These are phyloP conservation scores for Phialophora expanda DNA, from an alignment of 2,329 filamentous ascomycete species.

Conservation along the genomic window DNA sequence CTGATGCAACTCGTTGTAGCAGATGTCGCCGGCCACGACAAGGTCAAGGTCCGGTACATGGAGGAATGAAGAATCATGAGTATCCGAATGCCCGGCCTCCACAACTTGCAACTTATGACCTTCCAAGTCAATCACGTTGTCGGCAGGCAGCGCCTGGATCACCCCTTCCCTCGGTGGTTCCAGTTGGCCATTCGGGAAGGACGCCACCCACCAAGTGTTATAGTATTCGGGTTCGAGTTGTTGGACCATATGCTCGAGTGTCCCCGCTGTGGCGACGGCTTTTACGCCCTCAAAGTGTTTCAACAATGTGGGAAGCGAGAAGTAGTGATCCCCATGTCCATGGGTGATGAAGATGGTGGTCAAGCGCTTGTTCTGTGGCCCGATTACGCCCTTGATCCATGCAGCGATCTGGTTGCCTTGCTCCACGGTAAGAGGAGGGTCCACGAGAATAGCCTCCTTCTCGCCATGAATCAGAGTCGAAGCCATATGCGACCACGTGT, in stretches of 20 bases:
- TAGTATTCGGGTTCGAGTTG: background rate
- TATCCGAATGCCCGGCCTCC: conserved; percentile 7
- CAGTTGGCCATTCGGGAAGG: background rate
- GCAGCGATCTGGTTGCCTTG: background rate
- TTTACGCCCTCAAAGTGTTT: background rate
- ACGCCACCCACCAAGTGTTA: background rate
- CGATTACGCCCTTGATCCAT: conserved; percentile 1
- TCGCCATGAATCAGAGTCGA: conserved; percentile 4
- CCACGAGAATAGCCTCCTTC: background rate
- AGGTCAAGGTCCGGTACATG: conserved; percentile 4
- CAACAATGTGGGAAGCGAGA: background rate
- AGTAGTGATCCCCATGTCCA: conserved; percentile 1
- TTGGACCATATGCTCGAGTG: conserved; percentile 1
- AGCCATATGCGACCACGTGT: conserved; percentile 6
- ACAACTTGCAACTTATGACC: background rate
- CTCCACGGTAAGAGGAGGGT: background rate
- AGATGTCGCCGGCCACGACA: conserved; percentile 5
- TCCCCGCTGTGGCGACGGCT: background rate
- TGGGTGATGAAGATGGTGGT: conserved; percentile 6
- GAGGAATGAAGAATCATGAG: background rate
- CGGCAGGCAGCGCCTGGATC: background rate
- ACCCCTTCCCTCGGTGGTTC: background rate
- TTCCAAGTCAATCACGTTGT: conserved; percentile 1
- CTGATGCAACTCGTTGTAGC: conserved; percentile 6
- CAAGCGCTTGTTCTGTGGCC: background rate